These are phyloP conservation scores for Croton laevigatus DNA, from an alignment of 441 rosid species.

Conservation along the genomic window DNA sequence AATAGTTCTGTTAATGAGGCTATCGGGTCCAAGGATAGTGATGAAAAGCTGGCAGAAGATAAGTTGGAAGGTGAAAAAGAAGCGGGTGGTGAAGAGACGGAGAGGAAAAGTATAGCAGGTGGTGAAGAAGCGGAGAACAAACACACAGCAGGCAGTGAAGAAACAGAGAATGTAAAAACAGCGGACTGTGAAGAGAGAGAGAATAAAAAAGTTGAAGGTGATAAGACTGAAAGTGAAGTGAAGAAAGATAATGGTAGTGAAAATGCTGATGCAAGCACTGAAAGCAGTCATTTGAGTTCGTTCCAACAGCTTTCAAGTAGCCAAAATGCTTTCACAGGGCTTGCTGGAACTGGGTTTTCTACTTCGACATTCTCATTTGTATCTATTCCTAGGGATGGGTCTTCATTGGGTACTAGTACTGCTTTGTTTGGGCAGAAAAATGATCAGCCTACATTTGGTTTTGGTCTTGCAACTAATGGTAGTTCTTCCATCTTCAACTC, in stretches of 20 bases:
- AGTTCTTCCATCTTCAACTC: conserved; percentile 53
- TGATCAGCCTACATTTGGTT: conserved; percentile 53
- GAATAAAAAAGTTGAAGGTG: conserved; percentile 16
- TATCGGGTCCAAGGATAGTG: conserved; percentile 24
- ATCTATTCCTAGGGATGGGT: conserved; percentile 44
- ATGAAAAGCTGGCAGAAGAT: conserved; percentile 30
- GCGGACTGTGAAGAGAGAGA: conserved; percentile 17
- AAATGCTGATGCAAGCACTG: conserved; percentile 42
- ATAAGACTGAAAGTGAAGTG: conserved; percentile 28
- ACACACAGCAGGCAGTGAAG: conserved; percentile 10
- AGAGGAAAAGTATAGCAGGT: conserved; percentile 2
- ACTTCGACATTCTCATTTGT: conserved; percentile 63
- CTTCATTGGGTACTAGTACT: conserved; percentile 35
- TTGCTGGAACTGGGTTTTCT: conserved; percentile 83
- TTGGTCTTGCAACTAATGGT: conserved; percentile 63
- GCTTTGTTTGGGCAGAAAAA: conserved; percentile 40
- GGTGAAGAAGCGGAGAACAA: conserved; percentile 9
- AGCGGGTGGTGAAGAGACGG: conserved; percentile 3
- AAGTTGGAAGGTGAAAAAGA: conserved; percentile 26
- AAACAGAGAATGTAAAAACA: conserved; percentile 22
- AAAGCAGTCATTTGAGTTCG: conserved; percentile 52
- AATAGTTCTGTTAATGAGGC: conserved; percentile 28
- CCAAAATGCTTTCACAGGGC: conserved; percentile 86
- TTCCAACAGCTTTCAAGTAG: conserved; percentile 89
- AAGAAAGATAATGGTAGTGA: conserved; percentile 37